A percentile compares a stretch with the other conserved stretches of the same genome.
phyloP scores from a whole-genome alignment of 805 yeast species.

The Yarrowia divulgata region DNA sequence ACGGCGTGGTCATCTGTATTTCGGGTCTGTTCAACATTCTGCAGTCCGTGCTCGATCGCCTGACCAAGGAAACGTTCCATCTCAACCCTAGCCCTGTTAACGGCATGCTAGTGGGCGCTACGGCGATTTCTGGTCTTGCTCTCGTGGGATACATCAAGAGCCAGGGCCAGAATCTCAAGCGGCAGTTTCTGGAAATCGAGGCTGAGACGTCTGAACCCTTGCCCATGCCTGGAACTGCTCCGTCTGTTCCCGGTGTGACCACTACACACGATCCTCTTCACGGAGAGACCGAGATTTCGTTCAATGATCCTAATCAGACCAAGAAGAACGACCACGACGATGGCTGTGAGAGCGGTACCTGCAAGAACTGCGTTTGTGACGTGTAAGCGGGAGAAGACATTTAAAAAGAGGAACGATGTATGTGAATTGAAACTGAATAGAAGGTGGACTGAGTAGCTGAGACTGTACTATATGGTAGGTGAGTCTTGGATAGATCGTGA shows the following conservation, averaged over 20 bases:
- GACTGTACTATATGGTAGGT: no score
- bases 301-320: background rate
- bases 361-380: conserved; percentile 43
- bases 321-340: background rate
- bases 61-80: conserved; percentile 70
- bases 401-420: no score
- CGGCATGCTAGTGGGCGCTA: conserved; percentile 58
- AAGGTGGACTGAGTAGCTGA: no score
- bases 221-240: conserved; percentile 47
- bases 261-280: conserved; percentile 3
- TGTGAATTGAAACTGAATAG: background rate
- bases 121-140: conserved; percentile 46
- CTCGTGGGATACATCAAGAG: conserved; percentile 48
- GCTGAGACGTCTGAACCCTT: conserved; percentile 64
- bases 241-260: background rate
- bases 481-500: no score
- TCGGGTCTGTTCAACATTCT: conserved; percentile 81
- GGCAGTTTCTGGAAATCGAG: conserved; percentile 64
- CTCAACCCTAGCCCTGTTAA: conserved; percentile 87
- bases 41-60: conserved; percentile 71
- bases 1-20: conserved; percentile 82
- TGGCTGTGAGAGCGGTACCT: conserved; percentile 39
- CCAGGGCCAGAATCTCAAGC: conserved; percentile 55
- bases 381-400: conserved; percentile 1
- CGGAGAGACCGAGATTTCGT: conserved; percentile 17